phyloP scores from a whole-genome alignment of 495 filamentous ascomycete species.

The Lineolata rhizophorae region DNA sequence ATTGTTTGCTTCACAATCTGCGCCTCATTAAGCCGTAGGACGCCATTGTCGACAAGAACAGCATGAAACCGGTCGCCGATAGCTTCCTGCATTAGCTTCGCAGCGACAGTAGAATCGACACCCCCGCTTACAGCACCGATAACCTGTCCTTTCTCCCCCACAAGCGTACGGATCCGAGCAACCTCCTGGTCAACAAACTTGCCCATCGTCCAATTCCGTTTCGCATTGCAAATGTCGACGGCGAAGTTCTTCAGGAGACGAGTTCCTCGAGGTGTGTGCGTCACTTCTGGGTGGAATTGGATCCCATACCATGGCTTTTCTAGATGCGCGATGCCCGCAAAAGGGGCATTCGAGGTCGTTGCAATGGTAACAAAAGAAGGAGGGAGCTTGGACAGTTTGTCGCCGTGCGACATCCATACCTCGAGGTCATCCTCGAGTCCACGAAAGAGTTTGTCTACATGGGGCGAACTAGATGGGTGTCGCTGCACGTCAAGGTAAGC shows the following conservation, averaged over 20 bases:
- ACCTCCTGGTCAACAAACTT: conserved; percentile 65
- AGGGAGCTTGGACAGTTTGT: conserved; percentile 58
- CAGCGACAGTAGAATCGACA: conserved; percentile 81
- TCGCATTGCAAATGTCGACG: conserved; percentile 51
- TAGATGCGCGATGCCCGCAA: conserved; percentile 60
- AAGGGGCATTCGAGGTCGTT: conserved; percentile 50
- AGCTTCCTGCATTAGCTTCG: conserved; percentile 61
- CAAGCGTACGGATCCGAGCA: conserved; percentile 46
- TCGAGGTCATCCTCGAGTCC: conserved; percentile 43
- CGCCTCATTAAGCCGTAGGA: conserved; percentile 75
- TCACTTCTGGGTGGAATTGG: conserved; percentile 78
- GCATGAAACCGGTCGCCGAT: conserved; percentile 80
- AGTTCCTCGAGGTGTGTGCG: conserved; percentile 42
- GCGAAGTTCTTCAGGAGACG: conserved; percentile 59
- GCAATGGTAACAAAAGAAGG: conserved; percentile 50
- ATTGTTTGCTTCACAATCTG: conserved; percentile 56
- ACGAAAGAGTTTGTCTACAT: conserved; percentile 51
- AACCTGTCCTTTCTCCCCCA: conserved; percentile 62
- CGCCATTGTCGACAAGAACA: conserved; percentile 70
- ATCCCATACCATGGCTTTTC: conserved; percentile 49
- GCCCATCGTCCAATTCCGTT: conserved; percentile 63
- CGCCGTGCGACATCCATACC: conserved; percentile 74
- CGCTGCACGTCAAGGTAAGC: conserved; percentile 30
- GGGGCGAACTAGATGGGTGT: conserved; percentile 24
- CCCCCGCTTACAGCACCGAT: conserved; percentile 75